phyloP scores from a whole-genome alignment of 257 asterid genomes.

The Solanum appendiculatum region DNA sequence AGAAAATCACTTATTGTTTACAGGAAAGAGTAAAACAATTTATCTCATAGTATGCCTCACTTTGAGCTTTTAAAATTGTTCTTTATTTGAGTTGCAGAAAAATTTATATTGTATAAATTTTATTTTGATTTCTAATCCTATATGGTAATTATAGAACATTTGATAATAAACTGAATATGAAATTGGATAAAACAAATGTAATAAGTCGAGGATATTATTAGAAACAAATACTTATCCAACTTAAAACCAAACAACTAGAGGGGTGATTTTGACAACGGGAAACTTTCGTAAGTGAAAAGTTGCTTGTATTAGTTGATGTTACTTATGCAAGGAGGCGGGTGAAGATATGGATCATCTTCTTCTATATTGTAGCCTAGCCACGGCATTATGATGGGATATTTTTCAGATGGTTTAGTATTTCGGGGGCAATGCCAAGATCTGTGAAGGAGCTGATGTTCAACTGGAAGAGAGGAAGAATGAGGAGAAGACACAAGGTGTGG shows the following conservation, averaged over 20 bases:
- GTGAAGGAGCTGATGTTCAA: not conserved
- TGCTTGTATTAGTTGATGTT: not conserved
- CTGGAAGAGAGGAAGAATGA: not conserved
- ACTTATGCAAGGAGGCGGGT: not conserved
- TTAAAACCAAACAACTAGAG: not conserved
- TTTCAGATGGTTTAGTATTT: not conserved
- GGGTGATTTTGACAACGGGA: not conserved
- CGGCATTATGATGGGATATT: not conserved
- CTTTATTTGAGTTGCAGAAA: not conserved
- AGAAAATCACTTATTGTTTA: not conserved
- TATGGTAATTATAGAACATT: not conserved
- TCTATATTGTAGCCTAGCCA: not conserved
- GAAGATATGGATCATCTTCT: not conserved
- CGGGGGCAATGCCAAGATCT: not conserved
- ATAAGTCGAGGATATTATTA: not conserved
- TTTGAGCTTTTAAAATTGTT: not conserved
- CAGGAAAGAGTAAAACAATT: not conserved
- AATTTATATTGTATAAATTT: not conserved
- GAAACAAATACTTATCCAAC: not conserved
- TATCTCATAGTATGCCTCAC: not conserved
- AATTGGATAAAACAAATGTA: not conserved
- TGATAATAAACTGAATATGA: not conserved
- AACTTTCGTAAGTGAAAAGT: not conserved
- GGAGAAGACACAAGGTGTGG: not conserved
- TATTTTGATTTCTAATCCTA: not conserved